Evolutionary conservation across 169 alveolate species (phyloP), one percentile per base, ranked within the genome.

Genomic region (Eimeria sp.): DNA sequence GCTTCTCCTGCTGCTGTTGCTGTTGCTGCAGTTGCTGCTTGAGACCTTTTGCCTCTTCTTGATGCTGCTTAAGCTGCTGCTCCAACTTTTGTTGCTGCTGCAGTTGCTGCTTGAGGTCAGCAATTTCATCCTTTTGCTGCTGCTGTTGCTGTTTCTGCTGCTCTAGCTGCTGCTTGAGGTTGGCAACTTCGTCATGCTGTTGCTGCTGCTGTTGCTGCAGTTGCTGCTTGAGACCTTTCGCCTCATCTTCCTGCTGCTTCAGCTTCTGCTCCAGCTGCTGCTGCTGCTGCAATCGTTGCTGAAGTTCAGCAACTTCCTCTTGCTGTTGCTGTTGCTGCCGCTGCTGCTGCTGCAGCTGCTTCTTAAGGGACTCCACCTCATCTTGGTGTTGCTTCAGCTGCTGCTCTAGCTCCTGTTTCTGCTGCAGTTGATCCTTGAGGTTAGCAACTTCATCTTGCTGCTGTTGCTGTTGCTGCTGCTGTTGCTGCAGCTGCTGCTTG

Each of bases 161-260:
- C 83, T 73, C 57, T n/a, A 73, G 83, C 25, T 73, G 83, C 89
- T 78, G 89, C 89, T 78, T 78, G 25, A 78, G 43, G 65, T 22
- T 67, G 6, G 14, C 61, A 4, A 22, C 40, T 47, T 78, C 67
- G 2, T 13, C 73, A 3, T 25, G 13, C 73, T 63, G 73, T 27
- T 73, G 83, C 51, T 73, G 83, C 83, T 73, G 54, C 54, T 73
- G 83, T 34, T 73, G 83, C 83, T 73, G 83, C 73, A 63, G 73
- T 25, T 63, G 73, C 73, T 63, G 73, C 73, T 20, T 63, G 20
- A 63, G 73, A 11, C 40, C 9, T 11, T 11, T 40, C 22, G 20
- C 40, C n/a, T 63, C 73, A 7, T 63, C 73, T n/a, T 73, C 57
- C 83, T 16, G 57, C 83, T 34, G 83, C 51, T 73, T 34, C 51